A percentile compares a stretch with the other conserved stretches of the same genome.
These are phyloP conservation scores for Neurospora pannonica DNA, from an alignment of 495 filamentous ascomycete species.

Conservation along the genomic window DNA sequence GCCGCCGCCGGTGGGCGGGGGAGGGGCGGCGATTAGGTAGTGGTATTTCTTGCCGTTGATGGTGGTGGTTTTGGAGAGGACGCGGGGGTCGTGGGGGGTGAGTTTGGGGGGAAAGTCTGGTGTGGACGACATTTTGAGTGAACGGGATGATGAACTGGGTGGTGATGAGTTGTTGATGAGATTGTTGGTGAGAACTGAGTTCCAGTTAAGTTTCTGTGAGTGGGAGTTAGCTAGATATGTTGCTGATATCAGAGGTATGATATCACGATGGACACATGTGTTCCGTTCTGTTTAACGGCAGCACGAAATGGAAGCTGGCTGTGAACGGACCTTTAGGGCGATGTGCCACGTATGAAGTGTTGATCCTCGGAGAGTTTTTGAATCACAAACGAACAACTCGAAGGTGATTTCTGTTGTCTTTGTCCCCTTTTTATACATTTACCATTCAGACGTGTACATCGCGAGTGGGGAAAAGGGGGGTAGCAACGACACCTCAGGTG, in stretches of 20 bases:
- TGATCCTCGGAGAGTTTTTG: not conserved
- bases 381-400: not conserved
- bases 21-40: constrained; percentile 60
- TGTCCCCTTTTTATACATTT: not conserved
- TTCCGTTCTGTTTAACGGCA: not conserved
- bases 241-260: not conserved
- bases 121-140: constrained; percentile 33
- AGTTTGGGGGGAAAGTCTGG: constrained; percentile 27
- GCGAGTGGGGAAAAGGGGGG: not conserved
- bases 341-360: not conserved
- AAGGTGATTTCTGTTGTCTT: not conserved
- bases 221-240: not conserved
- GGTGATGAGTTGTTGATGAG: not conserved
- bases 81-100: constrained; percentile 51
- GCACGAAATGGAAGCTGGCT: not conserved
- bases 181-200: not conserved
- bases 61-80: constrained; percentile 49
- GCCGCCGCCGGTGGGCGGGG: constrained; percentile 23
- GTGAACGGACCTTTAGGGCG: not conserved
- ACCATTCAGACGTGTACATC: not conserved
- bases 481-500: not conserved
- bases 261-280: not conserved
- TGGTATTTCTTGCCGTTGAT: constrained; percentile 59
- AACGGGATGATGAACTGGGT: not conserved
- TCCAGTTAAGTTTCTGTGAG: not conserved